Conservation (phyloP, 306 rosid genomes). For the Fagus crenata region DNA sequence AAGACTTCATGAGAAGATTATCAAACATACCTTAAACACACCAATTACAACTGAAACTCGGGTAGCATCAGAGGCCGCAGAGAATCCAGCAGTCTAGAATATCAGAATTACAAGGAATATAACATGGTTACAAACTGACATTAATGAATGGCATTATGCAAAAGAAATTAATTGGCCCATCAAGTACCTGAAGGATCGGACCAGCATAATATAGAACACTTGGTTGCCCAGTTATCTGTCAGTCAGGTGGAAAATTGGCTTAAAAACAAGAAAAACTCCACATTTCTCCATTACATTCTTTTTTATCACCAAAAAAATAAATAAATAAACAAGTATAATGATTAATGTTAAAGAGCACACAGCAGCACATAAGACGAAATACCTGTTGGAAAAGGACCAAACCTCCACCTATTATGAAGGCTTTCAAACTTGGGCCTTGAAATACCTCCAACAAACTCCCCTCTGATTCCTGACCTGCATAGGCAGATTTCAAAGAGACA, state of each 20-base stretch:
- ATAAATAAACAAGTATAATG: conserved; percentile 11
- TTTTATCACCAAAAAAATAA: background rate
- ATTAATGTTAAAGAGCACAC: conserved; percentile 10
- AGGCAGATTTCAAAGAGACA: conserved; percentile 66
- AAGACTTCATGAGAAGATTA: conserved; percentile 20
- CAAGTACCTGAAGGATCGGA: conserved; percentile 82
- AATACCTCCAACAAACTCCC: conserved; percentile 88
- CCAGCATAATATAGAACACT: conserved; percentile 97
- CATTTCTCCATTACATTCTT: conserved; percentile 30
- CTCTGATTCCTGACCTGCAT: conserved; percentile 69
- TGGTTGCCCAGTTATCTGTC: conserved; percentile 97
- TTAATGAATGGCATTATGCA: conserved; percentile 15
- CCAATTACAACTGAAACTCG: conserved; percentile 93
- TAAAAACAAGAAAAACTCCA: conserved; percentile 28
- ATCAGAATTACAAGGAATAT: conserved; percentile 20
- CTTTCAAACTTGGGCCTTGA: conserved; percentile 92
- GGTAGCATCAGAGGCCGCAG: conserved; percentile 94
- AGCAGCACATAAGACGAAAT: conserved; percentile 29
- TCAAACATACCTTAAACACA: conserved; percentile 68
- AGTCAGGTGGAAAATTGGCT: conserved; percentile 42
- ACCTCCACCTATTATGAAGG: conserved; percentile 83
- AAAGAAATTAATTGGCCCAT: conserved; percentile 25
- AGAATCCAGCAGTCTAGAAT: conserved; percentile 86
- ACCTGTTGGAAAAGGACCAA: conserved; percentile 97
- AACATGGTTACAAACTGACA: conserved; percentile 26